A percentile compares a stretch with the other conserved stretches of the same genome.
These are phyloP conservation scores for Lachancea fermentati DNA, from an alignment of 805 yeast species.

Conservation along the genomic window DNA sequence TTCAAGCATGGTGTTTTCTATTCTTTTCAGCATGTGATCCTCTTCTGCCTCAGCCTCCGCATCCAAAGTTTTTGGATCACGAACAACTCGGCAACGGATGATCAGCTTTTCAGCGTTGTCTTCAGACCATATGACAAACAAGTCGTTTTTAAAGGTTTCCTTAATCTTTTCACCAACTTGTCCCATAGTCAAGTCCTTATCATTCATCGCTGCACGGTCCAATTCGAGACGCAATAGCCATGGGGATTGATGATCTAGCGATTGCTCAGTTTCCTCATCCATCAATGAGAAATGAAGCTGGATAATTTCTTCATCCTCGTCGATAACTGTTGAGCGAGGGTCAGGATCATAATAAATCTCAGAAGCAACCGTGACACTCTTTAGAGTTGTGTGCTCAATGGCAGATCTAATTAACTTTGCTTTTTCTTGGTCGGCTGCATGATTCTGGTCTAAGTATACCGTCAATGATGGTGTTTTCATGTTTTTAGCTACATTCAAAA, in stretches of 20 bases:
- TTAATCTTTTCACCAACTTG: constrained; percentile 96
- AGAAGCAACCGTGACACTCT: constrained; percentile 93
- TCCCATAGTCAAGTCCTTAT: constrained; percentile 94
- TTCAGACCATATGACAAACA: constrained; percentile 98
- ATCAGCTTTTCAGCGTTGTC: constrained; percentile 96
- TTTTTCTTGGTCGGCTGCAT: constrained; percentile 82
- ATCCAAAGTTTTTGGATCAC: constrained; percentile 90
- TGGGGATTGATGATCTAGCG: constrained; percentile 92
- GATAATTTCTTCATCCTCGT: constrained; percentile 94
- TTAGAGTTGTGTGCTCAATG: constrained; percentile 91
- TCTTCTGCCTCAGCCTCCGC: constrained; percentile 95
- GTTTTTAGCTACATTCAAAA: constrained; percentile 95
- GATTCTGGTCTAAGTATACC: constrained; percentile 77
- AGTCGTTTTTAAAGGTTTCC: constrained; percentile 87
- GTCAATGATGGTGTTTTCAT: constrained; percentile 99
- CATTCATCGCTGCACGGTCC: constrained; percentile 98
- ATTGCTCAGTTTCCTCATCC: constrained; percentile 94
- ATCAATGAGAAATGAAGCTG: constrained; percentile 97
- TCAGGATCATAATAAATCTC: constrained; percentile 98
- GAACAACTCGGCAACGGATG: constrained; percentile 95
- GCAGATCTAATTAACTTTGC: constrained; percentile 96
- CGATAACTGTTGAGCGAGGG: constrained; percentile 93
- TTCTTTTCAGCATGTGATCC: constrained; percentile 90
- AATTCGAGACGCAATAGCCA: constrained; percentile 95
- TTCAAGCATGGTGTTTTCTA: constrained; percentile 94